Base-by-base conservation (phyloP, 805 yeast species). In the Starmera pachycereana region DNA sequence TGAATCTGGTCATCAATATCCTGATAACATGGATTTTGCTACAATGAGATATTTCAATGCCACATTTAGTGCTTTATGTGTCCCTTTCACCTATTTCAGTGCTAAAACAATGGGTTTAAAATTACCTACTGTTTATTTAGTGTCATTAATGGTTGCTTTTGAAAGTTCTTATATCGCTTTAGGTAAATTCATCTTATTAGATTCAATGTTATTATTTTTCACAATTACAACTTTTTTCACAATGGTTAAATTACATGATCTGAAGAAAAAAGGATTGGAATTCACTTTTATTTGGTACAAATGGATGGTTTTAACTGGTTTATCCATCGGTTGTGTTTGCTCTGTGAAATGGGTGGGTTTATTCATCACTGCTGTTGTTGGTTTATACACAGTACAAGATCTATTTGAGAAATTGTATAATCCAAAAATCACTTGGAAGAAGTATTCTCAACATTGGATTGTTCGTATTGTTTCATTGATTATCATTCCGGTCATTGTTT, bases 271-370 rank as follows among this genome's bases (percentile, higher is more conserved):
- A 10, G 50, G 59, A 29, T 35, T 45, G 10, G 68, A 76, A 37
- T 62, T 74, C 40, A 48, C 72, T 0, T 11, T 32, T 3, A 42
- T 48, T 14, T 78, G 82, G 54, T 57, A 70, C 13, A 41, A 51
- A 7, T 81, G 88, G 88, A 61, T 80, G 58, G 41, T 66, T 5
- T 40, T 76, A 3, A 70, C 82, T 1, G 95, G 94, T 10, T 19
- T 78, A 2, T 73, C 83, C 7, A 72, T 84, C 41, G 95, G 94
- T 0, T 82, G 89, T 59, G 94, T 82, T 6, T 82, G 89, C 51
- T 78, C 88, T 34, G 85, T 82, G 9, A 84, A 84, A 59, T 82
- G 89, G 92, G 95, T 84, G 12, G 95, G 95, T 5, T 57, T 83
- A 28, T 83, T 78, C 47, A 69, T 78, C 30, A 80, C 86, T 12